Percentiles rank a stretch among this genome's conserved stretches.
Evolutionary conservation across 345 rosid genomes (phyloP).

Genomic region (Salix brachista): DNA sequence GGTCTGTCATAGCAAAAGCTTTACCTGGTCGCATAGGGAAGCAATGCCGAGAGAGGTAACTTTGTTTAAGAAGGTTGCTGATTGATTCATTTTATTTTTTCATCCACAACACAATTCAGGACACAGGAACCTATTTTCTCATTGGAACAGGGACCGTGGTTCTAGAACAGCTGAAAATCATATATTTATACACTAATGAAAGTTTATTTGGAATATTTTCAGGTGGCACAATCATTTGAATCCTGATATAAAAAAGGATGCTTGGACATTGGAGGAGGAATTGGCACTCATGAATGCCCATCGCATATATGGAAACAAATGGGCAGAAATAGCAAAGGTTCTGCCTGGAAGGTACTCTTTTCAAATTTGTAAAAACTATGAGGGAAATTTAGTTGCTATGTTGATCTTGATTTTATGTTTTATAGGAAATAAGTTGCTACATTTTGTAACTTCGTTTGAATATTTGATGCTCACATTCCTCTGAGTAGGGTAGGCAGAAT

Average conservation of each 20-base stretch:
- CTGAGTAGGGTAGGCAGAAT: background rate
- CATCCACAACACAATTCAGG: background rate
- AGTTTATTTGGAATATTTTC: conserved; percentile 19
- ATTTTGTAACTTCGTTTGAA: background rate
- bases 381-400: conserved; percentile 2
- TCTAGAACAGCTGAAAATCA: background rate
- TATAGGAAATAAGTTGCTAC: background rate
- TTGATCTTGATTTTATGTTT: background rate
- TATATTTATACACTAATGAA: background rate
- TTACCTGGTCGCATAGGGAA: conserved; percentile 97
- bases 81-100: background rate
- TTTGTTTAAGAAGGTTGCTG: background rate
- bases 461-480: background rate
- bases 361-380: background rate
- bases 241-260: conserved; percentile 89
- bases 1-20: conserved; percentile 89
- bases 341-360: conserved; percentile 89
- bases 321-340: conserved; percentile 98
- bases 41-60: conserved; percentile 95
- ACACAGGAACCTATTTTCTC: background rate
- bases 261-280: conserved; percentile 93
- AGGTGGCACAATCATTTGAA: conserved; percentile 99
- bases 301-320: conserved; percentile 68
- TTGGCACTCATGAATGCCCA: conserved; percentile 77
- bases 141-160: background rate